Evolutionary conservation across 495 filamentous ascomycete genomes (phyloP), one percentile per base, ranked within the genome.

Genomic region (Schizothecium vesticola): DNA sequence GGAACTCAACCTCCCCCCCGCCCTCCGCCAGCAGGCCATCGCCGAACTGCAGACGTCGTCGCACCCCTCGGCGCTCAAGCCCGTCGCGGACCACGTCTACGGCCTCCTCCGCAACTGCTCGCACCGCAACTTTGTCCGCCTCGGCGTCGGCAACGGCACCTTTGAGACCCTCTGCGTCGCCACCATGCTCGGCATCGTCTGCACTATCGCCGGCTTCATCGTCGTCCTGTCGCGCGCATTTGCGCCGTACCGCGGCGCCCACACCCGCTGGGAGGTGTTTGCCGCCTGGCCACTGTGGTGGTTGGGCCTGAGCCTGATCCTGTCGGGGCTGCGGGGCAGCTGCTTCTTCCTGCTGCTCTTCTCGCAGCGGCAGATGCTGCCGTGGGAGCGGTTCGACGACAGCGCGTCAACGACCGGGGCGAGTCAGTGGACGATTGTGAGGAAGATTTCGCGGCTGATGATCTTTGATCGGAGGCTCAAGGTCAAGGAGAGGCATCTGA

Each of bases 61-160:
- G 1, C 69, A 78, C 59, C 73, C 79, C 4, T 61, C 66, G 24
- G 68, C 72, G 23, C 72, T 81, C 11, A 51, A 62, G 4, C 77
- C 79, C 36, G 72, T 80, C n/a, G 77, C 79, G 55, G 79, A 81
- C 61, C 78, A 81, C 68, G 76, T 76, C 55, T 80, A 80, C 66
- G 74, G 79, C 58, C 79, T 85, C 24, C 77, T 85, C 0, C 79
- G 79, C 36, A 80, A 81, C 71, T 85, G 83, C 74, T 82, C 81
- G 58, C 82, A 84, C 75, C 77, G 79, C 58, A 84, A 84, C 73
- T 80, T 84, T 67, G 80, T 84, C 23, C 78, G 80, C 59, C 78
- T 82, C 12, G 80, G 80, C 63, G 80, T 82, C 56, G 73, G 72
- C 59, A 80, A 82, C 70, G 79, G 80, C 43, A 82, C 80, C 19